A percentile compares a stretch with the other conserved stretches of the same genome.
Conservation (phyloP, 208 protist genomes). For the Trypanosoma theileri region DNA sequence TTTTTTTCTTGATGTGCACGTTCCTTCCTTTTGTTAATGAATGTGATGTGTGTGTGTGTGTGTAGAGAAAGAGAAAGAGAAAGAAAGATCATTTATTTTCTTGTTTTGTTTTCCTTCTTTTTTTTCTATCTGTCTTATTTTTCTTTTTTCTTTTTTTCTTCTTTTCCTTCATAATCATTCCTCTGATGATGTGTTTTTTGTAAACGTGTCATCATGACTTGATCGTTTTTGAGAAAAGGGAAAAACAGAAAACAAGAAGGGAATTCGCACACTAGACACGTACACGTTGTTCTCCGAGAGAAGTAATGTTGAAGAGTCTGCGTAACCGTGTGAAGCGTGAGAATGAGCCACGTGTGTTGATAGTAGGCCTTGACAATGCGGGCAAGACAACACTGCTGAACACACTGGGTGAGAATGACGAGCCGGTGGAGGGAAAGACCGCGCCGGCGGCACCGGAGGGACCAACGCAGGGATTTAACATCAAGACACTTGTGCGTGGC, state of each 20-base stretch:
- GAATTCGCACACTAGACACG: neutral
- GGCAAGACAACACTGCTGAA: constrained; percentile 97
- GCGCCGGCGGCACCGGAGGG: constrained; percentile 91
- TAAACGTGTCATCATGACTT: no score
- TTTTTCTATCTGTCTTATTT: neutral
- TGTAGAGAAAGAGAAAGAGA: neutral
- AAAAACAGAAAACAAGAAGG: no score
- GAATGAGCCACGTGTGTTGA: constrained; percentile 93
- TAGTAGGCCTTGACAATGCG: constrained; percentile 95
- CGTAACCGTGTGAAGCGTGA: constrained; percentile 89
- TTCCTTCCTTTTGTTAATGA: no score
- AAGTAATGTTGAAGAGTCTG: constrained; percentile 75
- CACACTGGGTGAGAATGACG: constrained; percentile 71
- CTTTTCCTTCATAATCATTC: no score
- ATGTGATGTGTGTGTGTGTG: no score
- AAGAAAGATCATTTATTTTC: neutral
- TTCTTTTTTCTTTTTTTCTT: no score
- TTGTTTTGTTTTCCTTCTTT: neutral
- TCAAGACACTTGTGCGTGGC: constrained; percentile 95
- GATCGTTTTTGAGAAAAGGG: no score
- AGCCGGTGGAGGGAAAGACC: constrained; percentile 41
- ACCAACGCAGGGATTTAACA: constrained; percentile 99
- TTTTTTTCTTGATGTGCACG: no score
- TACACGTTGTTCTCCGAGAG: neutral
- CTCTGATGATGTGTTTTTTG: no score